phyloP scores from a whole-genome alignment of 23 red algal genomes.

The Chondrus crispus region DNA sequence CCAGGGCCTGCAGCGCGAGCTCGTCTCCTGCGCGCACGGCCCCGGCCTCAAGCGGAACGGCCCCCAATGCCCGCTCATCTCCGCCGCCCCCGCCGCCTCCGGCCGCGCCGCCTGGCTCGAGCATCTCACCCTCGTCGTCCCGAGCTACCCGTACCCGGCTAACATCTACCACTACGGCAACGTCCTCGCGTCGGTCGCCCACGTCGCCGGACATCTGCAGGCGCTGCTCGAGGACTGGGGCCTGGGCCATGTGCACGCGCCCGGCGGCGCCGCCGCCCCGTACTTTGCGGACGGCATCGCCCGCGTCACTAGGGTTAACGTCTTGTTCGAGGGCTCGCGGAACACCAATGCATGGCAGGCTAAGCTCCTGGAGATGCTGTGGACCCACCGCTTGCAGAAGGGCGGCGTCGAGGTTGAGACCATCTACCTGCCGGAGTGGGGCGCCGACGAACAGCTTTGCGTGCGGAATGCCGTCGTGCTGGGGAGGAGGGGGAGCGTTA shows the following conservation, averaged over 20 bases:
- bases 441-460: slow-evolving; percentile 33
- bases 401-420: no score
- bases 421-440: no score
- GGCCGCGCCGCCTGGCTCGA: background rate
- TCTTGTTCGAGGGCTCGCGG: background rate
- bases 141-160: background rate
- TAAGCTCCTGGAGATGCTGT: background rate
- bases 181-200: background rate
- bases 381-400: background rate
- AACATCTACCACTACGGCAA: slow-evolving; percentile 17
- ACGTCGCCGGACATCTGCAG: background rate
- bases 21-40: slow-evolving; percentile 18
- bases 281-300: no score
- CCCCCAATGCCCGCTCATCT: background rate
- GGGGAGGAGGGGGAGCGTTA: slow-evolving; percentile 17
- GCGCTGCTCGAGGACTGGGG: background rate
- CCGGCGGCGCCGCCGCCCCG: no score
- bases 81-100: background rate
- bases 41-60: background rate
- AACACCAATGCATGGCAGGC: background rate
- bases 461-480: slow-evolving; percentile 41
- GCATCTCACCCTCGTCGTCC: background rate
- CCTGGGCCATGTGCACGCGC: no score
- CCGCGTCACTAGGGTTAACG: background rate
- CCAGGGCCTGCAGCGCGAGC: background rate